A percentile compares a stretch with the other conserved stretches of the same genome.
Evolutionary conservation across 2,329 filamentous ascomycete genomes (phyloP).

Genomic region (Fusarium abutilonis): DNA sequence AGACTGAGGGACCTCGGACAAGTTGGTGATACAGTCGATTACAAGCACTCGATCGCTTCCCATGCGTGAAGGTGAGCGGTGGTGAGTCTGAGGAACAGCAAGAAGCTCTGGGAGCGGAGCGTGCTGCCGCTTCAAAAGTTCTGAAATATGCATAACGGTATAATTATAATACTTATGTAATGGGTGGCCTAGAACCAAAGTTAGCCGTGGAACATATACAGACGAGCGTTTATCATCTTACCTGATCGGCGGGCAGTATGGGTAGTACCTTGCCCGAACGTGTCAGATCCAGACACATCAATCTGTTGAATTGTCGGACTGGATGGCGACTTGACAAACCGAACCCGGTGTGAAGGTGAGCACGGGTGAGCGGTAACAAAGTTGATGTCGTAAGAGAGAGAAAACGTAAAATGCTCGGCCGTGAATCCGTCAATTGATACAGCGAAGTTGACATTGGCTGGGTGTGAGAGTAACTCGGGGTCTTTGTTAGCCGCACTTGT

Average conservation of each 20-base stretch:
- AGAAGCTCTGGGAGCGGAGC: constrained; percentile 61
- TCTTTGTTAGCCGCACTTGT: constrained; percentile 34
- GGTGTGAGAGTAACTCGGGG: constrained; percentile 50
- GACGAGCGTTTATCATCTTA: constrained; percentile 42
- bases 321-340: constrained; percentile 66
- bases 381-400: constrained; percentile 66
- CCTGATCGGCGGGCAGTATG: constrained; percentile 60
- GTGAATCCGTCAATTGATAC: constrained; percentile 53
- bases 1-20: constrained; percentile 59
- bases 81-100: constrained; percentile 47
- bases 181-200: constrained; percentile 61
- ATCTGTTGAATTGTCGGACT: constrained; percentile 69
- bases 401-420: constrained; percentile 55
- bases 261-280: constrained; percentile 54
- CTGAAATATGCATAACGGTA: constrained; percentile 66
- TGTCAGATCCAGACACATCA: constrained; percentile 59
- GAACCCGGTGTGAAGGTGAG: constrained; percentile 65
- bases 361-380: constrained; percentile 75
- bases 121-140: constrained; percentile 61
- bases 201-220: constrained; percentile 18
- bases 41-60: constrained; percentile 60
- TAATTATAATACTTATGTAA: constrained; percentile 72
- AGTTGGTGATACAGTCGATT: constrained; percentile 70
- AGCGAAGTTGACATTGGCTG: constrained; percentile 50
- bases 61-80: constrained; percentile 42